Evolutionary conservation across 495 filamentous ascomycete genomes (phyloP).

Genomic region (Saxophila tyrrhenica): DNA sequence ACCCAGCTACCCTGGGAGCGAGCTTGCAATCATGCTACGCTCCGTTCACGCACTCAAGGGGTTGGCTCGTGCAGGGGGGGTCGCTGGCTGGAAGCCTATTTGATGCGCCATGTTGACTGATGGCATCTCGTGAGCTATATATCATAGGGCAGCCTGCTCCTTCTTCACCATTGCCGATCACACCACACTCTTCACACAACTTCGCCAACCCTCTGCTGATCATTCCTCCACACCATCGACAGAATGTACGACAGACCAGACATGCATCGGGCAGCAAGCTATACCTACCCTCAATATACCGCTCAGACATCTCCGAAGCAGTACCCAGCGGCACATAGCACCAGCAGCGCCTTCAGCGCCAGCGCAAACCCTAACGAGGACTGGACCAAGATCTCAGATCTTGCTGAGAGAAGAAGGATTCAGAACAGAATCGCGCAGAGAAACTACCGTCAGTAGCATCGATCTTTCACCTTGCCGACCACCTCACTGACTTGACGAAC

Average conservation of each 20-base stretch:
- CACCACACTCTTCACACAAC: background rate
- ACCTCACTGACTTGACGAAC: background rate
- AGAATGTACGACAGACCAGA: slow-evolving; percentile 14
- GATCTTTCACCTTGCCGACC: background rate
- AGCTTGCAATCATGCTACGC: background rate
- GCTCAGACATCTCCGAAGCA: slow-evolving; percentile 9
- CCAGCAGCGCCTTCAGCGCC: slow-evolving; percentile 92
- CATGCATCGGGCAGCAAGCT: slow-evolving; percentile 12
- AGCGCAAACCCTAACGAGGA: slow-evolving; percentile 96
- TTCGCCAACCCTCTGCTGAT: background rate
- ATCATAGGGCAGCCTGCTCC: background rate
- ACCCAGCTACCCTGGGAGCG: background rate
- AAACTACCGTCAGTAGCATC: slow-evolving; percentile 76
- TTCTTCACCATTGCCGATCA: background rate
- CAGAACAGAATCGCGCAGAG: slow-evolving; percentile 97
- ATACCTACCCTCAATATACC: slow-evolving; percentile 11
- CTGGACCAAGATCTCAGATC: slow-evolving; percentile 98
- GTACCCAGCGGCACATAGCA: slow-evolving; percentile 28
- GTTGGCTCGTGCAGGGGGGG: background rate
- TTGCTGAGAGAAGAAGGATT: slow-evolving; percentile 86
- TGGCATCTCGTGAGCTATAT: slow-evolving; percentile 2
- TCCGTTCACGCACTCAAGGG: background rate
- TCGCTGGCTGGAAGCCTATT: background rate
- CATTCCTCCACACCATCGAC: background rate
- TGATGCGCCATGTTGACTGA: background rate